Conservation (phyloP, 2,329 filamentous ascomycete species). For the Polytolypa hystricis region DNA sequence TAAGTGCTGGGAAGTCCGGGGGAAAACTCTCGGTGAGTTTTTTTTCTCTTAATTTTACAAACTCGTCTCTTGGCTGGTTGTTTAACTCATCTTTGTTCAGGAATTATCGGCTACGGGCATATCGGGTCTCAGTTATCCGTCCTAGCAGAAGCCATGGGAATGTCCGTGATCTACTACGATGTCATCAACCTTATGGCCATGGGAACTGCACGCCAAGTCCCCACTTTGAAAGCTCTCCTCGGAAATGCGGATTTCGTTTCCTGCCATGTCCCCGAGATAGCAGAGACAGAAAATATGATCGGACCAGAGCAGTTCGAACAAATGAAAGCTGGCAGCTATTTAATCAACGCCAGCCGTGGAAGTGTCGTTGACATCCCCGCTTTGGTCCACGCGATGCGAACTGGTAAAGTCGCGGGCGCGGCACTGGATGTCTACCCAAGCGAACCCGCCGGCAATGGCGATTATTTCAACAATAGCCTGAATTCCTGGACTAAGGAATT, state of each 20-base stretch:
- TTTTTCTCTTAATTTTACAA: too few relatives aligned
- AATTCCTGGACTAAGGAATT: slow-evolving; percentile 82
- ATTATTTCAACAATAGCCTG: slow-evolving; percentile 79
- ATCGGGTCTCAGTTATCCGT: slow-evolving; percentile 95
- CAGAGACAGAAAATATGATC: slow-evolving; percentile 91
- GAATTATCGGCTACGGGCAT: slow-evolving; percentile 93
- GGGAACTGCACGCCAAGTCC: slow-evolving; percentile 75
- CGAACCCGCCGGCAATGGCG: slow-evolving; percentile 86
- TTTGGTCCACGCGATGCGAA: slow-evolving; percentile 74
- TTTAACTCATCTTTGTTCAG: slow-evolving; percentile 24
- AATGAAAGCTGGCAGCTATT: slow-evolving; percentile 88
- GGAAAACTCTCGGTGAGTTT: slow-evolving; percentile 80
- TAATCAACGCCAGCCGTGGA: slow-evolving; percentile 93
- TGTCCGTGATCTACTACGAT: slow-evolving; percentile 97
- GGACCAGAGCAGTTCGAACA: slow-evolving; percentile 63
- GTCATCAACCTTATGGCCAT: slow-evolving; percentile 88
- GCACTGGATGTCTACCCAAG: slow-evolving; percentile 95
- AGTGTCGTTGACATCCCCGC: slow-evolving; percentile 90
- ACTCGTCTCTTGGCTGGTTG: too few relatives aligned
- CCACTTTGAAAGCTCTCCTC: slow-evolving; percentile 65
- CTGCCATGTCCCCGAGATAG: slow-evolving; percentile 83
- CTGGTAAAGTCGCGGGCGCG: slow-evolving; percentile 79
- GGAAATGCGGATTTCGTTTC: slow-evolving; percentile 81
- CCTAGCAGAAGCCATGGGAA: slow-evolving; percentile 92
- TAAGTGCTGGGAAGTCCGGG: slow-evolving; percentile 95